Evolutionary conservation across 2,329 filamentous ascomycete genomes (phyloP).

Genomic region (Fusarium verrucosum): DNA sequence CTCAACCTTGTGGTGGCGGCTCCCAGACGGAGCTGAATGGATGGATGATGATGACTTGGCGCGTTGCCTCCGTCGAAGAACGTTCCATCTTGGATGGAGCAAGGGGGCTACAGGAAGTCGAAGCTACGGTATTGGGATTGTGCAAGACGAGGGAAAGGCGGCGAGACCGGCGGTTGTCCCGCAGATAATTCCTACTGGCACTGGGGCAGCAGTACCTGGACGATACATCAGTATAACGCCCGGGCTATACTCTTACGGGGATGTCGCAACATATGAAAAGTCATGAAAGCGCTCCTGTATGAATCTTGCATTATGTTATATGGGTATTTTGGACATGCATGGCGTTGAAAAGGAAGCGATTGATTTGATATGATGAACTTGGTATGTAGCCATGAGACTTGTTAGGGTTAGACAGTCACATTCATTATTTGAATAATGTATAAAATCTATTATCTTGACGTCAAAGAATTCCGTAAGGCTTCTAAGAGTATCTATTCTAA

Average conservation of each 20-base stretch:
- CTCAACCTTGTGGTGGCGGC: constrained; percentile 43
- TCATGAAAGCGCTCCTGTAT: constrained; percentile 1
- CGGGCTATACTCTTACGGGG: constrained; percentile 42
- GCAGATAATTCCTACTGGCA: constrained; percentile 16
- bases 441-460: background rate
- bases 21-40: constrained; percentile 44
- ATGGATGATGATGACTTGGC: constrained; percentile 42
- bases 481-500: background rate
- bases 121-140: constrained; percentile 42
- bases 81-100: constrained; percentile 42
- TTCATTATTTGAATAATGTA: background rate
- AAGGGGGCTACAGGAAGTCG: constrained; percentile 27
- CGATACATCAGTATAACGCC: constrained; percentile 43
- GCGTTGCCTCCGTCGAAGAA: constrained; percentile 40
- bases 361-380: background rate
- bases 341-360: constrained; percentile 32
- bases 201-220: constrained; percentile 16
- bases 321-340: constrained; percentile 17
- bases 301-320: background rate
- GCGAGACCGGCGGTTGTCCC: constrained; percentile 12
- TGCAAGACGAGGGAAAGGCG: constrained; percentile 42
- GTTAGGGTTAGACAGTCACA: background rate
- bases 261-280: constrained; percentile 36
- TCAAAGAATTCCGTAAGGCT: background rate
- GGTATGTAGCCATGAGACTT: background rate